Evolutionary conservation across 192 early-diverging fungal species (phyloP), one percentile per base, ranked within the genome.

Genomic region (Mortierella antarctica): DNA sequence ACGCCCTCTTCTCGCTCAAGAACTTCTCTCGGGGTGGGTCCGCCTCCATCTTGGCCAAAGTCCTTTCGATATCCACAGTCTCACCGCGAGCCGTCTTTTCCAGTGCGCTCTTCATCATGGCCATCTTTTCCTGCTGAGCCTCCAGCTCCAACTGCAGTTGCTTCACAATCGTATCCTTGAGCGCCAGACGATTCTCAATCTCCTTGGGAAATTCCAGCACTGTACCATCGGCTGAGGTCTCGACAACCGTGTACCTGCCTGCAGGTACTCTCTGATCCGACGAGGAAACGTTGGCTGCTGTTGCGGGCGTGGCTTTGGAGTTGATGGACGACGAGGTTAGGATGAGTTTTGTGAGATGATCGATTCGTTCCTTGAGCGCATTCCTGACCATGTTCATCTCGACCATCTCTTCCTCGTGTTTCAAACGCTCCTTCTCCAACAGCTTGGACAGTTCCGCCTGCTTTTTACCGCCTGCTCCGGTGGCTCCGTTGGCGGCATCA

Each of bases 331-430:
- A 65, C 2, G 89, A 91, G 0, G 91, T 95, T 64, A 96, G 84
- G 63, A 96, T 96, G 23, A 96, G 72, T 21, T 90, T 91, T 9
- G 94, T 96, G 57, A 96, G 80, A 55, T 96, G 93, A 67, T 96
- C 94, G 59, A 96, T 95, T 49, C 94, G 83, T 67, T 95, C 93
- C 67, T 95, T 96, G 46, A 96, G 73, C 0, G 92, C 92, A 44
- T 91, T 93, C 41, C 93, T 82, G 39, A 90, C 84, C 70, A 87
- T 57, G 45, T 81, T 83, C 81, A 86, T 87, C 51, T 87, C 84
- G 11, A 76, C 74, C 57, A 90, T 76, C 55, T 90, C 78, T 50
- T 92, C 84, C 58, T 91, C 87, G 62, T 90, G 82, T 69, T 85
- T 76, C 58, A 67, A 15, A 2, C 77, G 57, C 48, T 80, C 77